Evolutionary conservation across 2,329 filamentous ascomycete genomes (phyloP).

Genomic region (Aspergillus ustus): DNA sequence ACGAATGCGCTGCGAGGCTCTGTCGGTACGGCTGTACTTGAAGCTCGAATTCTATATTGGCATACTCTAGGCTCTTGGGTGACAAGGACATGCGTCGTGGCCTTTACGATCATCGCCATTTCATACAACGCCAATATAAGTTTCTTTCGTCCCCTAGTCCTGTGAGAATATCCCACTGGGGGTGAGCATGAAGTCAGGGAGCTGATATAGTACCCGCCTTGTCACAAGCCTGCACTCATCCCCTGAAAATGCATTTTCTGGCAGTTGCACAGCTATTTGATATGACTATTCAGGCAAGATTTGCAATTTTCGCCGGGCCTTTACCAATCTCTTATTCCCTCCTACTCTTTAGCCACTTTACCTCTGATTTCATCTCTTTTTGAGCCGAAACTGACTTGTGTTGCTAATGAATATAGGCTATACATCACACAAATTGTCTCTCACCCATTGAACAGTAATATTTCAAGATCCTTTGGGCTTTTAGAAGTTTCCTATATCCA

Average conservation of each 20-base stretch:
- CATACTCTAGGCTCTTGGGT: not conserved
- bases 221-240: not conserved
- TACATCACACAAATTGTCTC: constrained; percentile 13
- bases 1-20: not conserved
- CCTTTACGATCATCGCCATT: too few relatives aligned
- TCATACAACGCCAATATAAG: not conserved
- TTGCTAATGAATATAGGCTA: constrained; percentile 14
- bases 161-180: not conserved
- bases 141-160: not conserved
- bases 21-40: not conserved
- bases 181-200: not conserved
- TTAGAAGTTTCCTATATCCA: constrained; percentile 1
- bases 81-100: not conserved
- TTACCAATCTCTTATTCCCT: not conserved
- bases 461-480: constrained; percentile 1
- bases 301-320: not conserved
- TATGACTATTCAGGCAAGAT: not conserved
- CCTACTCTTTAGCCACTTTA: not conserved
- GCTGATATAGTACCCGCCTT: not conserved
- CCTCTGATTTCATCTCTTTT: not conserved
- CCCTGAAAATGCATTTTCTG: not conserved
- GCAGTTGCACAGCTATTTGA: not conserved
- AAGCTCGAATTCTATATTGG: not conserved
- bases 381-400: constrained; percentile 14
- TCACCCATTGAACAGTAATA: constrained; percentile 3